phyloP scores from a whole-genome alignment of 495 filamentous ascomycete genomes.

The Penicillium paxilli region DNA sequence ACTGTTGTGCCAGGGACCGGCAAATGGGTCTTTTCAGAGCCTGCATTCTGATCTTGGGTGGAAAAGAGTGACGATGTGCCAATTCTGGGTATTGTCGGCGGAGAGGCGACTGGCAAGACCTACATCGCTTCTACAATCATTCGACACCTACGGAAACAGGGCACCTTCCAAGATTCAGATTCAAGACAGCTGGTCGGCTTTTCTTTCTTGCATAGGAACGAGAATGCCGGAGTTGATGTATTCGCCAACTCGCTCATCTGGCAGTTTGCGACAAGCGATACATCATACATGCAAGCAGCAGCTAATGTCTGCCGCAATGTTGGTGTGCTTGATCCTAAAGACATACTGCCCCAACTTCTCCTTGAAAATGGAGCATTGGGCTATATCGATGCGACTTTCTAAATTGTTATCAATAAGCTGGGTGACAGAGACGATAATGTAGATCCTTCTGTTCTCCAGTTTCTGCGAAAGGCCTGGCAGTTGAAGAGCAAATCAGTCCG shows the following conservation, averaged over 20 bases:
- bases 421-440: not conserved
- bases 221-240: not conserved
- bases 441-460: not conserved
- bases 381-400: slow-evolving; percentile 5
- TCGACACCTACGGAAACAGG: not conserved
- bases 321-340: not conserved
- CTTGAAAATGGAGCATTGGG: not conserved
- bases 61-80: not conserved
- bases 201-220: not conserved
- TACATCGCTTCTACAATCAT: slow-evolving; percentile 3
- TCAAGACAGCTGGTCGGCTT: slow-evolving; percentile 3
- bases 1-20: slow-evolving; percentile 1
- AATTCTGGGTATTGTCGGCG: slow-evolving; percentile 1
- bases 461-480: not conserved
- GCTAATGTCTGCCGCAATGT: not conserved
- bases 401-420: slow-evolving; percentile 4
- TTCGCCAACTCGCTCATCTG: slow-evolving; percentile 7
- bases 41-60: not conserved
- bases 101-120: slow-evolving; percentile 2
- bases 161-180: not conserved
- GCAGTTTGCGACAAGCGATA: slow-evolving; percentile 6
- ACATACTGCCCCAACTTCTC: slow-evolving; percentile 1
- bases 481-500: not conserved
- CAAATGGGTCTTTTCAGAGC: not conserved
- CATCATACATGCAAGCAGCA: slow-evolving; percentile 5